Evolutionary conservation across 495 filamentous ascomycete genomes (phyloP).

Genomic region (Margaritispora aquatica): DNA sequence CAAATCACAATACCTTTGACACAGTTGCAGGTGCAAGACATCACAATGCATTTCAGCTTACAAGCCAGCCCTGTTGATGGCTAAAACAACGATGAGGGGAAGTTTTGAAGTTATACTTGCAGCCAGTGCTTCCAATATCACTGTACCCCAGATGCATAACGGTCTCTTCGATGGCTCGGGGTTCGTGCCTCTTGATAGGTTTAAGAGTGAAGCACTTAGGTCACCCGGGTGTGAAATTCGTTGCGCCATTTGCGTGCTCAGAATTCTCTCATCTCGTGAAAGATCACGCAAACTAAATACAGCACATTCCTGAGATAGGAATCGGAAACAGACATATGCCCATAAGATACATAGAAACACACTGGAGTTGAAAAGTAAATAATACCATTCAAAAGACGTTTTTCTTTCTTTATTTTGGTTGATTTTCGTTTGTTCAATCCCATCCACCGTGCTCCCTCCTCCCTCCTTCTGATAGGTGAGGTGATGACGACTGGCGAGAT

Average conservation of each 20-base stretch:
- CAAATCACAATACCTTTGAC: not conserved
- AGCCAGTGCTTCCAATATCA: not conserved
- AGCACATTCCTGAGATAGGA: too few species aligned
- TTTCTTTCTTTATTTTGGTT: not conserved
- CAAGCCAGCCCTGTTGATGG: not conserved
- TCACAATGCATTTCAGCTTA: not conserved
- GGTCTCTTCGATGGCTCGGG: not conserved
- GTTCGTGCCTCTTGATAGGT: not conserved
- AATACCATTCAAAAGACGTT: not conserved
- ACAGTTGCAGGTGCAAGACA: not conserved
- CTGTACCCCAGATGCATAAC: not conserved
- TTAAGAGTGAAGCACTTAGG: not conserved
- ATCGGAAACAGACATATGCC: too few species aligned
- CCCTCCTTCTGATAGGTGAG: conserved; percentile 9
- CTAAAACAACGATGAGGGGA: not conserved
- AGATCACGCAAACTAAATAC: conserved; percentile 17
- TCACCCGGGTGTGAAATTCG: not conserved
- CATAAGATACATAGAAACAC: not conserved
- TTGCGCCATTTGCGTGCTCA: conserved; percentile 19
- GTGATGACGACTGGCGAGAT: conserved; percentile 13
- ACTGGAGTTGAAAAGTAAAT: conserved; percentile 3
- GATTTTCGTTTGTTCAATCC: not conserved
- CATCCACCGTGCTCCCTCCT: too few species aligned
- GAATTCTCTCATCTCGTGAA: conserved; percentile 19
- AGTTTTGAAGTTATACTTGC: not conserved